phyloP scores from a whole-genome alignment of 305 asterid species.

The Caryopteris hybrid region DNA sequence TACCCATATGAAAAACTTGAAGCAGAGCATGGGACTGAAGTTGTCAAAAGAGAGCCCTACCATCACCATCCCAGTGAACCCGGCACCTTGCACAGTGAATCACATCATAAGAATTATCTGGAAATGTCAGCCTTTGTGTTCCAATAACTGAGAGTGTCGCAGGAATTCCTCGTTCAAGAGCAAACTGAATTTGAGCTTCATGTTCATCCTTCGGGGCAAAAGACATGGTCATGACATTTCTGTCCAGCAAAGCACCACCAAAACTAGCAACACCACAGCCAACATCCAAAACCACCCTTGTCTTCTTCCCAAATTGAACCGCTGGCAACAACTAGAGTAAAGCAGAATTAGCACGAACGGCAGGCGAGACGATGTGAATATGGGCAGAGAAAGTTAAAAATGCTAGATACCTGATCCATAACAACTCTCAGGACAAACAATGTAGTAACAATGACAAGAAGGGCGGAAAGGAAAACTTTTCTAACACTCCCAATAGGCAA shows the following conservation, averaged over 20 bases:
- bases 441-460: neutral
- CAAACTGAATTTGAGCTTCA: conserved; percentile 99
- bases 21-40: conserved; percentile 10
- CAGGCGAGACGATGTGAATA: neutral
- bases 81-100: conserved; percentile 97
- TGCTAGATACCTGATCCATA: neutral
- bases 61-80: conserved; percentile 95
- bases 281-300: conserved; percentile 80
- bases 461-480: neutral
- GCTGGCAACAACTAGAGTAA: conserved; percentile 52
- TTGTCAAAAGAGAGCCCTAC: conserved; percentile 33
- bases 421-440: neutral
- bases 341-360: neutral
- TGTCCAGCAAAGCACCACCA: conserved; percentile 83
- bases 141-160: conserved; percentile 88
- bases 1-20: conserved; percentile 1
- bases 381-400: neutral
- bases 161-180: conserved; percentile 94
- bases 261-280: conserved; percentile 99
- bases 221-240: conserved; percentile 77
- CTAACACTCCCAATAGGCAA: neutral
- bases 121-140: conserved; percentile 71
- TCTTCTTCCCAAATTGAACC: conserved; percentile 77
- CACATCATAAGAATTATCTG: conserved; percentile 74
- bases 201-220: conserved; percentile 98